Percentiles rank a stretch among this genome's conserved stretches.
Evolutionary conservation across 192 early-diverging fungal genomes (phyloP).

Genomic region (Entomortierella lignicola): DNA sequence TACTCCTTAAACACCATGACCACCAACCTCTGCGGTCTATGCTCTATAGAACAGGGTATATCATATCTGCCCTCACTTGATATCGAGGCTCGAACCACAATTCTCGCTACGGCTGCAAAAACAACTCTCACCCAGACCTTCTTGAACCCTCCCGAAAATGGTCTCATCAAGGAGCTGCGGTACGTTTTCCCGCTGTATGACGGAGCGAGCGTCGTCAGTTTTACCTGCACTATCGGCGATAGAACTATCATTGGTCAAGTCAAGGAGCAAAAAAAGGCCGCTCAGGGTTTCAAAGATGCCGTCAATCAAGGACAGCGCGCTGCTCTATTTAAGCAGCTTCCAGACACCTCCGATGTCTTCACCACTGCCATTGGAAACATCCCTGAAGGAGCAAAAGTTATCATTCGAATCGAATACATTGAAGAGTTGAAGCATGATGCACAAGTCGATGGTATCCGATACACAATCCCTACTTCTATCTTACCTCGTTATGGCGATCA

Average conservation of each 20-base stretch:
- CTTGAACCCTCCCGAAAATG: conserved; percentile 6
- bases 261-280: conserved; percentile 23
- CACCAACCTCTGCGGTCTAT: neutral
- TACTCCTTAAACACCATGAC: too few relatives aligned
- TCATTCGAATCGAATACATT: conserved; percentile 60
- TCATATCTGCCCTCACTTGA: conserved; percentile 18
- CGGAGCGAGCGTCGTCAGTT: conserved; percentile 27
- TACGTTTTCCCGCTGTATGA: conserved; percentile 34
- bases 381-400: conserved; percentile 27
- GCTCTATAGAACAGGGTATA: neutral
- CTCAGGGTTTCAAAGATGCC: conserved; percentile 11
- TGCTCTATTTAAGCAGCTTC: conserved; percentile 14
- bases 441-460: conserved; percentile 57
- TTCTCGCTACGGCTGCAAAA: conserved; percentile 5
- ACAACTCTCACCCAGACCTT: conserved; percentile 26
- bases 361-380: conserved; percentile 62
- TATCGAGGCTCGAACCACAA: conserved; percentile 15
- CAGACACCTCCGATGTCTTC: conserved; percentile 54
- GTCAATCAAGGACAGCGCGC: conserved; percentile 16
- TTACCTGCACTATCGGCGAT: conserved; percentile 17
- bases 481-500: conserved; percentile 53
- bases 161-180: conserved; percentile 12
- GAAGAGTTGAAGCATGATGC: conserved; percentile 59
- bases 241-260: conserved; percentile 22
- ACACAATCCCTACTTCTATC: conserved; percentile 58